phyloP scores from a whole-genome alignment of 305 asterid species.

The Fraxinus dipetala region DNA sequence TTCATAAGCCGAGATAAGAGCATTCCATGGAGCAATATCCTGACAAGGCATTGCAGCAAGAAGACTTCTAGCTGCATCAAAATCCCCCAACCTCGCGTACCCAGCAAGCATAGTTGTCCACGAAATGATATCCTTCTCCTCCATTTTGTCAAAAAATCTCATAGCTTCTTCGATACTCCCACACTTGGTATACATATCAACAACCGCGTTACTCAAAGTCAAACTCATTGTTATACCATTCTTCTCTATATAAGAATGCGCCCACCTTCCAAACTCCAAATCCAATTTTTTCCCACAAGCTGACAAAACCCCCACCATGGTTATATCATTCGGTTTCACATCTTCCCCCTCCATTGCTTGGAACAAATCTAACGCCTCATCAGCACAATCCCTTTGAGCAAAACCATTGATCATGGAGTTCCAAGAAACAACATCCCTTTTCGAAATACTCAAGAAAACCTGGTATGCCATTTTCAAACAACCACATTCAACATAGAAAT shows the following conservation, averaged over 20 bases:
- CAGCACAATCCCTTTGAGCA: conserved; percentile 40
- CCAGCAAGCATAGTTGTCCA: conserved; percentile 77
- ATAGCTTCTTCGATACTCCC: conserved; percentile 54
- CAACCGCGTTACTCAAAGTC: conserved; percentile 59
- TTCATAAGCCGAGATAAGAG: conserved; percentile 69
- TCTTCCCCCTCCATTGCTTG: conserved; percentile 45
- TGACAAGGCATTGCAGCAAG: conserved; percentile 50
- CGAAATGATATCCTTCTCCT: conserved; percentile 56
- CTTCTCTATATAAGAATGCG: conserved; percentile 48
- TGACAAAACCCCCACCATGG: conserved; percentile 58
- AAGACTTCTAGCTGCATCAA: conserved; percentile 52
- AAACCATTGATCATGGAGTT: conserved; percentile 65
- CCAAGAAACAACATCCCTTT: conserved; percentile 72
- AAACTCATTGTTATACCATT: conserved; percentile 43
- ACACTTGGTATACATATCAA: conserved; percentile 83
- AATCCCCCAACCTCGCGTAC: conserved; percentile 56
- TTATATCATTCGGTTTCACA: conserved; percentile 53
- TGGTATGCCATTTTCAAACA: conserved; percentile 49
- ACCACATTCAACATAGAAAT: conserved; percentile 62
- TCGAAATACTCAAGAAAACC: conserved; percentile 47
- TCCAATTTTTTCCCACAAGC: conserved; percentile 60
- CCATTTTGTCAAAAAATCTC: conserved; percentile 50
- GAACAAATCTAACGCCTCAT: conserved; percentile 48
- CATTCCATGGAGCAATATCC: conserved; percentile 70
- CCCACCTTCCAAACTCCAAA: conserved; percentile 54